These are phyloP conservation scores for Xylaria intraflava DNA, from an alignment of 495 filamentous ascomycete species.

Conservation along the genomic window DNA sequence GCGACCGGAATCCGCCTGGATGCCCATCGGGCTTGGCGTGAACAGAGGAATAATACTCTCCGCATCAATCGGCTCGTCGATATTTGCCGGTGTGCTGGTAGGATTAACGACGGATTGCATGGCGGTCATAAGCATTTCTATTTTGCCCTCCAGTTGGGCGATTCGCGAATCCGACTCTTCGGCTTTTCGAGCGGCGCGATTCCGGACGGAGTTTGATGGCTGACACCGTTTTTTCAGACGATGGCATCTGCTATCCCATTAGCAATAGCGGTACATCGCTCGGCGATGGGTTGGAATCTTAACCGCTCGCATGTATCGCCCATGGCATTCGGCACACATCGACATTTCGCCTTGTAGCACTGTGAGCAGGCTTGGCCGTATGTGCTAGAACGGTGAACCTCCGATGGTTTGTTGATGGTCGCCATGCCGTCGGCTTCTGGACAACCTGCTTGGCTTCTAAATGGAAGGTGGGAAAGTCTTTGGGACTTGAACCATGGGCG, in stretches of 20 bases:
- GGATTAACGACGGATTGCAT: conserved; percentile 24
- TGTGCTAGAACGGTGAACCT: conserved; percentile 6
- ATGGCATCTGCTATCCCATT: conserved; percentile 32
- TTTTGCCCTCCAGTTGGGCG: conserved; percentile 44
- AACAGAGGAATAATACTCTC: not conserved
- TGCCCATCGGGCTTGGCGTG: not conserved
- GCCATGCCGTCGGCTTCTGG: not conserved
- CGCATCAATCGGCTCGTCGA: not conserved
- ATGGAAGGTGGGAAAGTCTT: not conserved
- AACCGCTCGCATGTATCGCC: conserved; percentile 40
- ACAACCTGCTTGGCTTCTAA: not conserved
- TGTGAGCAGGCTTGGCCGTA: conserved; percentile 40
- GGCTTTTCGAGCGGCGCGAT: conserved; percentile 26
- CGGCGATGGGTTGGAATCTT: not conserved
- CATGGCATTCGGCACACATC: conserved; percentile 31
- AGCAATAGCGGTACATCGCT: not conserved
- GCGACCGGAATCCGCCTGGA: not conserved
- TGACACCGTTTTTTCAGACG: conserved; percentile 42
- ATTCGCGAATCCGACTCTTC: conserved; percentile 22
- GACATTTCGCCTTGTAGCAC: conserved; percentile 42
- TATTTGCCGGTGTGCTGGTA: not conserved
- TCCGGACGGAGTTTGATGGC: conserved; percentile 32
- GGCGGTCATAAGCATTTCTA: conserved; percentile 44
- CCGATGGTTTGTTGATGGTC: not conserved
- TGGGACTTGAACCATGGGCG: not conserved